phyloP scores from a whole-genome alignment of 768 basidiomycete species.

The Agaricus bisporus region DNA sequence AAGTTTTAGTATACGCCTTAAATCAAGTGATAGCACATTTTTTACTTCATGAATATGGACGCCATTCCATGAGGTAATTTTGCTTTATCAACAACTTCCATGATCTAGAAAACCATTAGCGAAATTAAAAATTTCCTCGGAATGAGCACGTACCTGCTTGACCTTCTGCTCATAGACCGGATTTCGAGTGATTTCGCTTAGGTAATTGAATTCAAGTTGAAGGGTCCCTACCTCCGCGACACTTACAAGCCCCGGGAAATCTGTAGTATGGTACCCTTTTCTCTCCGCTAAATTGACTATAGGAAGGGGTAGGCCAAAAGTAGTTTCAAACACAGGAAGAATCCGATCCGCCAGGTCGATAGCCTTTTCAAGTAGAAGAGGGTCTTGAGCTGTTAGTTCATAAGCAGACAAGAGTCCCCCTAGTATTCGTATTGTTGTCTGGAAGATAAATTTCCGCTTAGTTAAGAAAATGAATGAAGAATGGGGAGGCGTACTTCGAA shows the following conservation, averaged over 20 bases:
- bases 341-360: slow-evolving; percentile 83
- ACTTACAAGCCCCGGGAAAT: slow-evolving; percentile 59
- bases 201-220: slow-evolving; percentile 87
- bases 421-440: slow-evolving; percentile 91
- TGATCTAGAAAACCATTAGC: slow-evolving; percentile 31
- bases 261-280: slow-evolving; percentile 52
- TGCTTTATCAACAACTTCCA: slow-evolving; percentile 61
- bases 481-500: slow-evolving; percentile 67
- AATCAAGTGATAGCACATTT: neutral
- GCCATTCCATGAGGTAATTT: slow-evolving; percentile 68
- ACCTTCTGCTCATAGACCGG: slow-evolving; percentile 76
- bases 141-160: slow-evolving; percentile 48
- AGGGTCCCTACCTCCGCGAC: slow-evolving; percentile 86
- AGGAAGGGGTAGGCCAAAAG: slow-evolving; percentile 76
- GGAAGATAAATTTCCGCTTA: neutral
- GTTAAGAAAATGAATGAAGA: neutral
- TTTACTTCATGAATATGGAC: slow-evolving; percentile 79
- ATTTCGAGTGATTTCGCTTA: slow-evolving; percentile 74
- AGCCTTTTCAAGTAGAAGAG: slow-evolving; percentile 70
- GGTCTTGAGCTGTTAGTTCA: slow-evolving; percentile 64
- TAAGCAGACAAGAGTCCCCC: slow-evolving; percentile 88
- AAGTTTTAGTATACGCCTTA: neutral
- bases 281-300: slow-evolving; percentile 64
- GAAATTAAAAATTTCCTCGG: neutral
- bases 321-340: slow-evolving; percentile 75